These are phyloP conservation scores for Pilobolus umbonatus DNA, from an alignment of 192 early-diverging fungal species.

Conservation along the genomic window DNA sequence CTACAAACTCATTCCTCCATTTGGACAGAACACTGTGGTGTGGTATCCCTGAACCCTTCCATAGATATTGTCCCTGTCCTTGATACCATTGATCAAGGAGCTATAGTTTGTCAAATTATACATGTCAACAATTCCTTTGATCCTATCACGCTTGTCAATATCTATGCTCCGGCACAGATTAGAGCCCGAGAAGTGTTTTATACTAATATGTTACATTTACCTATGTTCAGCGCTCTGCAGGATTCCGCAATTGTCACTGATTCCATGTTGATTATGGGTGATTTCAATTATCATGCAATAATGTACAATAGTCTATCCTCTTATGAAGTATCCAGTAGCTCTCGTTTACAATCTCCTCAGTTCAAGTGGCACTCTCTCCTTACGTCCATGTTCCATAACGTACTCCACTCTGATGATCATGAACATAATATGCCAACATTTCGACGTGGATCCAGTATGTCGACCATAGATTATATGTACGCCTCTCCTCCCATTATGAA, in stretches of 20 bases:
- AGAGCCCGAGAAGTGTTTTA: background rate
- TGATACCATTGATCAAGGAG: background rate
- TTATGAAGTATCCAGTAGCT: background rate
- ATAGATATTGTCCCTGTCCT: background rate
- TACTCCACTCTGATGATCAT: background rate
- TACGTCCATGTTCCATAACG: background rate
- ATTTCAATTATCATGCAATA: slow-evolving; percentile 16
- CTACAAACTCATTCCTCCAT: background rate
- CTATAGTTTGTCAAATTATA: background rate
- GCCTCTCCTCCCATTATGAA: slow-evolving; percentile 1
- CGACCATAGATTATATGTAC: slow-evolving; percentile 28
- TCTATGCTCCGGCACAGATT: slow-evolving; percentile 4
- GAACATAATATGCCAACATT: slow-evolving; percentile 1
- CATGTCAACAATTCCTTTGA: background rate
- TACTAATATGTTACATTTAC: background rate
- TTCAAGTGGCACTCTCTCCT: background rate
- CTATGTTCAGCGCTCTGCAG: background rate
- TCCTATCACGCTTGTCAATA: background rate
- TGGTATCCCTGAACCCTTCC: background rate
- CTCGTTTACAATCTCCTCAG: background rate
- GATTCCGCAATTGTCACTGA: background rate
- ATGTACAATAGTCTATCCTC: too few relatives aligned
- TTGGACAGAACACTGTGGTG: too few relatives aligned
- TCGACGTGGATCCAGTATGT: background rate
- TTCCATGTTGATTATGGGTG: background rate